These are phyloP conservation scores for Nitzschia sp. DNA, from an alignment of 108 stramenopile species.

Conservation along the genomic window DNA sequence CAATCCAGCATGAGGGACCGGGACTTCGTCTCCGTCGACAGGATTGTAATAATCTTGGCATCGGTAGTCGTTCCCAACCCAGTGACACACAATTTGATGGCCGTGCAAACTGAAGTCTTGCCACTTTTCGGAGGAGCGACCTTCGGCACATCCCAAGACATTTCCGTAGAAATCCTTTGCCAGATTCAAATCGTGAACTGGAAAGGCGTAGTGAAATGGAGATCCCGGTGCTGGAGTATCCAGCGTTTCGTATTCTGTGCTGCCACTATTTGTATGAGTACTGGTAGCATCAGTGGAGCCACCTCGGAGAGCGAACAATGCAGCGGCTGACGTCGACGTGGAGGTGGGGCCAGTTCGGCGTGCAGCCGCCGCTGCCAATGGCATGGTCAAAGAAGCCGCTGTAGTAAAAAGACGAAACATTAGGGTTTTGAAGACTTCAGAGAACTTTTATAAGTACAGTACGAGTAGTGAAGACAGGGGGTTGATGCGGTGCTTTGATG, in stretches of 20 bases:
- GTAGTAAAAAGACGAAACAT: slow-evolving; percentile 4
- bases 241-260: slow-evolving; percentile 54
- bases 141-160: slow-evolving; percentile 88
- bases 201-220: slow-evolving; percentile 96
- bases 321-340: neutral
- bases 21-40: slow-evolving; percentile 98
- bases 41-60: slow-evolving; percentile 96
- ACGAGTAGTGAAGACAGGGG: no score
- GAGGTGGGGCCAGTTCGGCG: neutral
- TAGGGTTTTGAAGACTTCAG: neutral
- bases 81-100: slow-evolving; percentile 95
- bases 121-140: slow-evolving; percentile 90
- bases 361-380: neutral
- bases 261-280: neutral
- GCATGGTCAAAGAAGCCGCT: neutral
- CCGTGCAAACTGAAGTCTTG: slow-evolving; percentile 95
- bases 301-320: neutral
- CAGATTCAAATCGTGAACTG: slow-evolving; percentile 89
- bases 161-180: slow-evolving; percentile 93
- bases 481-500: no score
- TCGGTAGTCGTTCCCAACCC: slow-evolving; percentile 91
- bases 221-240: slow-evolving; percentile 78
- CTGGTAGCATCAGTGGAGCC: neutral
- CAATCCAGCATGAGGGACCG: slow-evolving; percentile 95
- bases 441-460: no score